Evolutionary conservation across 2,329 filamentous ascomycete genomes (phyloP), one percentile per base, ranked within the genome.

Genomic region (Diplodia seriata): DNA sequence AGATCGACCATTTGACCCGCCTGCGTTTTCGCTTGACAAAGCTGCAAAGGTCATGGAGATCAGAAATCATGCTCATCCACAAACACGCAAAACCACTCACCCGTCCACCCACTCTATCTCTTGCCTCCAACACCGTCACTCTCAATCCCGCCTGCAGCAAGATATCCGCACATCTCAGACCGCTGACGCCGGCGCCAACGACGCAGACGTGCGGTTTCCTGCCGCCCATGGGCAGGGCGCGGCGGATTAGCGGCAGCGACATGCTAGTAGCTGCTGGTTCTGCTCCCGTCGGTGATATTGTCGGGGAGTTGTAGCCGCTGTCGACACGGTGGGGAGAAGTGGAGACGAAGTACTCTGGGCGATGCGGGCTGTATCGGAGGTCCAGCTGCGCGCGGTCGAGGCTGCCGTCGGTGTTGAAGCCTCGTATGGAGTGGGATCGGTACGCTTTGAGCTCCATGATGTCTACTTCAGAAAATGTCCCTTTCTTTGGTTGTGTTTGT

Each of bases 181-280:
- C 90, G 6, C 90, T 85, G 31, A 92, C 82, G 5, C 90, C 90
- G 49, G 89, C 90, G 20, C 90, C 91, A 49, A 93, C 79, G n/a
- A 93, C 81, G 38, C 86, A 88, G 50, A 92, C 79, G 70, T 88
- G 87, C 8, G 86, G 85, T 54, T 74, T 77, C 65, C 76, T 79
- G 75, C 77, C 79, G 75, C 78, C 79, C 12, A n/a, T 20, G n/a
- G 71, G 68, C 29, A 73, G 72, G 20, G 71, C 70, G 69, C 76
- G 74, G 12, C 74, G 72, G 29, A 79, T 71, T 73, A 78, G 78
- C 8, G 68, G 51, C 55, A 53, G 54, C 40, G 51, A 56, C 54
- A 56, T 56, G 43, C 4, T 20, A 20, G 43, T 20, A 12, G 43
- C 6, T 5, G 43, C 2, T 6, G 18, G 4, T 20, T 14, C 53